phyloP scores from a whole-genome alignment of 208 protist genomes.

The Trypanosomatidae sp. region DNA sequence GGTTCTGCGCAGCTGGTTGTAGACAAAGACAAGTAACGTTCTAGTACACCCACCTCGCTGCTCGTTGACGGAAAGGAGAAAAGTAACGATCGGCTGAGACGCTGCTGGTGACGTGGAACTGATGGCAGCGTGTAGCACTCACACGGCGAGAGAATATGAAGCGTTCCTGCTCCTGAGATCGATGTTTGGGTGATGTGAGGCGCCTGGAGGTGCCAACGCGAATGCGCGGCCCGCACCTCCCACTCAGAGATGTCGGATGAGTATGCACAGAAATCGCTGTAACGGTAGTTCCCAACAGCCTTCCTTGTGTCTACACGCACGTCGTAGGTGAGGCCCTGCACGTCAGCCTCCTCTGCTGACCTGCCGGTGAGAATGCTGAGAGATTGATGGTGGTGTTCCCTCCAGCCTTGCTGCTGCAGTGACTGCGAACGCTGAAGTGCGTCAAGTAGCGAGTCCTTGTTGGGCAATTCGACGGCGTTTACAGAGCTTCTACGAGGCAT shows the following conservation, averaged over 20 bases:
- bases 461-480: not conserved
- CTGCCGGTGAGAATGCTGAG: not conserved
- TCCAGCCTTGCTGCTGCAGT: not conserved
- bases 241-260: not conserved
- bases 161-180: not conserved
- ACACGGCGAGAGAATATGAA: not conserved
- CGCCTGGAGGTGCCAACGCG: not conserved
- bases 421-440: not conserved
- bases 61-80: slow-evolving; percentile 2
- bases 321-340: not conserved
- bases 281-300: not conserved
- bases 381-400: not conserved
- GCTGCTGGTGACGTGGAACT: not conserved
- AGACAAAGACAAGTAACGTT: not conserved
- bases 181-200: not conserved
- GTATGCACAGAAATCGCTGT: not conserved
- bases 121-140: not conserved
- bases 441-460: not conserved
- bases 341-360: not conserved
- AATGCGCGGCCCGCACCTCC: not conserved
- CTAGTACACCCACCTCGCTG: not conserved
- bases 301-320: not conserved
- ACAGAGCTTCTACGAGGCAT: not conserved
- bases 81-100: not conserved
- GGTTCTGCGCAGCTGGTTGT: not conserved